phyloP scores from a whole-genome alignment of 1,139 yeast genomes.

The Eremothecium sinecaudum region DNA sequence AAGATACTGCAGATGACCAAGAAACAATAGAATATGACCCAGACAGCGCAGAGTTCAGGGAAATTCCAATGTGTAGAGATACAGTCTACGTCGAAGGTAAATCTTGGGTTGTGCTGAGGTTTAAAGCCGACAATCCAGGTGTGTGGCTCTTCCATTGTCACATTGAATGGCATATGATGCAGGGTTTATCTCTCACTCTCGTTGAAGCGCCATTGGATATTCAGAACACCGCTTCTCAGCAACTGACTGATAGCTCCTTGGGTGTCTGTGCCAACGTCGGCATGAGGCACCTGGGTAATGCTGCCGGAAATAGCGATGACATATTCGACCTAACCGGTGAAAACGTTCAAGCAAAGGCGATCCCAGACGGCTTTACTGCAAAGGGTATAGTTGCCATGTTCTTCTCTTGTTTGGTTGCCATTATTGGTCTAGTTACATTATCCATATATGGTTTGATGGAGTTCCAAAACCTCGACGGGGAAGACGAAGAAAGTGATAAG shows the following conservation, averaged over 20 bases:
- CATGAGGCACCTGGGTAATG: constrained; percentile 58
- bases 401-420: constrained; percentile 69
- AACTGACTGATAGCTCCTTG: constrained; percentile 46
- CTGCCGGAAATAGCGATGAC: constrained; percentile 65
- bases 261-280: constrained; percentile 49
- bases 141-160: constrained; percentile 94
- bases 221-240: constrained; percentile 40
- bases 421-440: constrained; percentile 68
- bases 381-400: constrained; percentile 84
- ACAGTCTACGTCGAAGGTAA: constrained; percentile 56
- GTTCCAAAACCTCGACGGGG: constrained; percentile 49
- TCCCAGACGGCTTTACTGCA: constrained; percentile 83
- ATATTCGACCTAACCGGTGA: constrained; percentile 60
- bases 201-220: constrained; percentile 67
- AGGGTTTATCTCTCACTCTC: constrained; percentile 68
- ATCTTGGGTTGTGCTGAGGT: constrained; percentile 62
- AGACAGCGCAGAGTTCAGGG: constrained; percentile 47
- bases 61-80: constrained; percentile 62
- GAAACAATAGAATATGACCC: constrained; percentile 42
- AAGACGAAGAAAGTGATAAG: constrained; percentile 43
- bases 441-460: constrained; percentile 78
- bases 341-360: constrained; percentile 49
- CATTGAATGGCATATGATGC: constrained; percentile 88
- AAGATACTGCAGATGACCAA: constrained; percentile 41
- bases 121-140: constrained; percentile 78